A percentile compares a stretch with the other conserved stretches of the same genome.
Evolutionary conservation across 768 basidiomycete species (phyloP).

Genomic region (Leccinum fibrillosum): DNA sequence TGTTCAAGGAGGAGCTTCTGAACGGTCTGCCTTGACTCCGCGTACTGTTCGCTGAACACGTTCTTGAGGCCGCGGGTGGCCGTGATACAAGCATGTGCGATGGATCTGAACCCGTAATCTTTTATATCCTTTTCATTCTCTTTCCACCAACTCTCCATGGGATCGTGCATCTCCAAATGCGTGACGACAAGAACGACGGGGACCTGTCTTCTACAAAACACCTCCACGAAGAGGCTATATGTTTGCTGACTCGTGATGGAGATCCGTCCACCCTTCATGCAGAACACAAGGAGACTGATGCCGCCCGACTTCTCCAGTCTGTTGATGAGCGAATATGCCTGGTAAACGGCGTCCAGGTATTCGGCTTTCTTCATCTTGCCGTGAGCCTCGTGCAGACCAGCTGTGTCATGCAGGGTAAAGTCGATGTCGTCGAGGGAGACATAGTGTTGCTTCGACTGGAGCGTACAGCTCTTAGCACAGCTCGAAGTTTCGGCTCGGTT

Average conservation of each 20-base stretch:
- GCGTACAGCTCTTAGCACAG: slow-evolving; percentile 35
- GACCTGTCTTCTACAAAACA: slow-evolving; percentile 35
- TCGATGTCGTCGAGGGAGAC: slow-evolving; percentile 18
- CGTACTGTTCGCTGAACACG: slow-evolving; percentile 31
- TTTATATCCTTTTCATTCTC: slow-evolving; percentile 34
- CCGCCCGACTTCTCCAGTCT: slow-evolving; percentile 25
- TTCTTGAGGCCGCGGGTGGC: slow-evolving; percentile 24
- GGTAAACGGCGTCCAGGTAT: slow-evolving; percentile 25
- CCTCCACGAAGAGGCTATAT: slow-evolving; percentile 34
- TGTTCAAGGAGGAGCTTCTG: slow-evolving; percentile 16
- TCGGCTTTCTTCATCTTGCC: slow-evolving; percentile 22
- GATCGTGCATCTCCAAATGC: slow-evolving; percentile 32
- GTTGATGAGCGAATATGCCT: slow-evolving; percentile 35
- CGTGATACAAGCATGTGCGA: slow-evolving; percentile 40
- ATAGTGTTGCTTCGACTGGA: slow-evolving; percentile 23
- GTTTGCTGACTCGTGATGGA: slow-evolving; percentile 26
- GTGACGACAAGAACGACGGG: slow-evolving; percentile 34
- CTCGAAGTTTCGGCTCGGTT: slow-evolving; percentile 28
- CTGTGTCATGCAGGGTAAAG: slow-evolving; percentile 24
- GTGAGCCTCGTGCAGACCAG: slow-evolving; percentile 27
- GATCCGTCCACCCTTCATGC: slow-evolving; percentile 28
- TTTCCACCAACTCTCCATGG: slow-evolving; percentile 39
- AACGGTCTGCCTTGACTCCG: slow-evolving; percentile 28
- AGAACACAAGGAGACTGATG: slow-evolving; percentile 29
- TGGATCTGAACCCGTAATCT: slow-evolving; percentile 31